Evolutionary conservation across 495 filamentous ascomycete species (phyloP), one percentile per base, ranked within the genome.

Genomic region (Trichodelitschia bisporula): DNA sequence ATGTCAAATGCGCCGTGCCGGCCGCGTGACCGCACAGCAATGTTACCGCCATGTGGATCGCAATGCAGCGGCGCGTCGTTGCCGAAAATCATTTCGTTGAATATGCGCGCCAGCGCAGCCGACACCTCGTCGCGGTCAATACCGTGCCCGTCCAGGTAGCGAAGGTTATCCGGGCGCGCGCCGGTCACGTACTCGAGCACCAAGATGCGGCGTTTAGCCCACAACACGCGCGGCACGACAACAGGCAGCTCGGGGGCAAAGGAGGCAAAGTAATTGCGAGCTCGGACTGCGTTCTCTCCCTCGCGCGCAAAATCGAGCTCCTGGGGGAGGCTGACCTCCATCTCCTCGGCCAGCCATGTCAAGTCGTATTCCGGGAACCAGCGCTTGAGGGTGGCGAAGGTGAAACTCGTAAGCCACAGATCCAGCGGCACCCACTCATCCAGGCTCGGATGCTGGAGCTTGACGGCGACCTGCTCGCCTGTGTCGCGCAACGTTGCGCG

Each of bases 81-180:
- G 18, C 86, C 84, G 41, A 99, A 99, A 35, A 99, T 91, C 89
- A 99, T 99, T 48, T 92, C 83, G 55, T 99, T 99, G 62, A 99
- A 99, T 33, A 93, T 83, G 28, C 71, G 69, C 2, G 84, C 72
- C 3, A 99, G 54, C 0, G 84, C 74, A 0, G 89, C 86, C 4
- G 83, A 89, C 15, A 99, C 89, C 53, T 99, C 89, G 50, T 92
- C 89, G 6, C 89, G 72, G 48, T 84, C 73, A 45, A 99, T 93
- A 31, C 63, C 59, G 48, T 86, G 76, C 5, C 63, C 53, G 50
- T 93, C 89, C 2, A 95, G 57, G 49, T 69, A 95, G 5, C 59
- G 65, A 2, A 95, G 66, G 46, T 99, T 82, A 44, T 99, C 89
- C 9, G 79, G 72, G 26, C 89, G 77, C 37, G 64, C 61, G 18